A percentile compares a stretch with the other conserved stretches of the same genome.
Conservation (phyloP, 2,329 filamentous ascomycete species). For the Paraphaeosphaeria sporulosa region DNA sequence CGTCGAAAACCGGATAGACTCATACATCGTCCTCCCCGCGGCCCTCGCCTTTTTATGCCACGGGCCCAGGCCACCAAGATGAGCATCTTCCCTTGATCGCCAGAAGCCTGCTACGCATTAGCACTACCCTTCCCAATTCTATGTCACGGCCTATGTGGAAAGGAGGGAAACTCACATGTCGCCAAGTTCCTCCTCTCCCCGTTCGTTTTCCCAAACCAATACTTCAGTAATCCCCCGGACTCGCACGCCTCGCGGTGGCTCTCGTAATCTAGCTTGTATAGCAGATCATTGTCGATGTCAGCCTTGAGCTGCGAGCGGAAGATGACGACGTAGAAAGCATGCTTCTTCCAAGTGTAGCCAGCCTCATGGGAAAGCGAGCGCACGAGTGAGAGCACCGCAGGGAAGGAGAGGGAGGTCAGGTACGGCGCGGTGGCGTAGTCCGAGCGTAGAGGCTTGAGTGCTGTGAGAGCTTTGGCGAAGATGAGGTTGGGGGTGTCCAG, state of each 20-base stretch:
- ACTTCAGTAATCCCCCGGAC: slow-evolving; percentile 85
- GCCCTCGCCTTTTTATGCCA: slow-evolving; percentile 63
- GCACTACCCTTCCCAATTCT: background rate
- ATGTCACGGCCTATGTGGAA: background rate
- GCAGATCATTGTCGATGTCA: slow-evolving; percentile 70
- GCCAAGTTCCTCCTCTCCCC: slow-evolving; percentile 77
- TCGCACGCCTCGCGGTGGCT: slow-evolving; percentile 81
- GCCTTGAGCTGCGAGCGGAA: slow-evolving; percentile 78
- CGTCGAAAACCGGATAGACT: slow-evolving; percentile 51
- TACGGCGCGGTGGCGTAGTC: slow-evolving; percentile 84
- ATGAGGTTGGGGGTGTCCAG: slow-evolving; percentile 72
- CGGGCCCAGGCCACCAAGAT: slow-evolving; percentile 66
- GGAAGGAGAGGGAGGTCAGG: slow-evolving; percentile 79
- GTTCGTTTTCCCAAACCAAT: slow-evolving; percentile 86
- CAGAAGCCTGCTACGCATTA: slow-evolving; percentile 64
- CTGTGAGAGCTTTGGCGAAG: slow-evolving; percentile 74
- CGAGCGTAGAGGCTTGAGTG: slow-evolving; percentile 66
- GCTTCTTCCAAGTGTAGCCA: slow-evolving; percentile 63
- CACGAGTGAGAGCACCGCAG: slow-evolving; percentile 66
- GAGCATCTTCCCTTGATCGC: slow-evolving; percentile 66
- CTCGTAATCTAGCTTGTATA: slow-evolving; percentile 77
- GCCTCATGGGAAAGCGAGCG: slow-evolving; percentile 59
- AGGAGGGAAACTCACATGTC: slow-evolving; percentile 60
- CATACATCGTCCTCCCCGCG: slow-evolving; percentile 58
- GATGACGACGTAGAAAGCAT: slow-evolving; percentile 81